Percentiles rank a stretch among this genome's conserved stretches.
phyloP scores from a whole-genome alignment of 2,329 filamentous ascomycete species.

The Zelopaecilomyces penicillatus region DNA sequence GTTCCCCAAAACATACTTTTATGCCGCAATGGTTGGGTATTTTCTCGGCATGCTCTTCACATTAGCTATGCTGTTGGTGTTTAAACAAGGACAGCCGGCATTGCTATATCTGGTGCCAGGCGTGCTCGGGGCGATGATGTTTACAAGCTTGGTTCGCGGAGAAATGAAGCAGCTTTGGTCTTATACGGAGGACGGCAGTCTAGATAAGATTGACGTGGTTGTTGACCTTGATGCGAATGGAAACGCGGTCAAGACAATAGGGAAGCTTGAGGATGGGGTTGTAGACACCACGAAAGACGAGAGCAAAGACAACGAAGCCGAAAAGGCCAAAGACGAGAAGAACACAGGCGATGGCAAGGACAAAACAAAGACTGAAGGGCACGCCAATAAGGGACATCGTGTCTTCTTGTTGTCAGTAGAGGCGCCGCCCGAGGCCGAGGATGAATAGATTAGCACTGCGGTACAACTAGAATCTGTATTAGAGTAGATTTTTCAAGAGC shows the following conservation, averaged over 20 bases:
- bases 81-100: conserved; percentile 77
- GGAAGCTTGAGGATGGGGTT: conserved; percentile 29
- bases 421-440: conserved; percentile 14
- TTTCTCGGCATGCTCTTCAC: conserved; percentile 68
- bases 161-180: conserved; percentile 70
- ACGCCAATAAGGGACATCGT: conserved; percentile 16
- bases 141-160: conserved; percentile 61
- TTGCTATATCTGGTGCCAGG: conserved; percentile 87
- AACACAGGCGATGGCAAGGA: conserved; percentile 4
- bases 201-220: conserved; percentile 46
- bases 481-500: too few relatives aligned
- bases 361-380: neutral
- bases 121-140: conserved; percentile 67
- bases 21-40: conserved; percentile 69
- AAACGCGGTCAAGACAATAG: conserved; percentile 33
- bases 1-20: conserved; percentile 84
- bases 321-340: conserved; percentile 12
- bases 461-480: too few relatives aligned
- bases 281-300: conserved; percentile 26
- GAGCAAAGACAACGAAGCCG: conserved; percentile 15
- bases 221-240: conserved; percentile 46
- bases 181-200: conserved; percentile 65
- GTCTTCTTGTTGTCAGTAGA: conserved; percentile 29
- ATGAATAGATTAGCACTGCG: neutral
- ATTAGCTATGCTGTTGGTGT: conserved; percentile 66